phyloP scores from a whole-genome alignment of 2,329 filamentous ascomycete species.

The Ophiosphaerella herpotricha region DNA sequence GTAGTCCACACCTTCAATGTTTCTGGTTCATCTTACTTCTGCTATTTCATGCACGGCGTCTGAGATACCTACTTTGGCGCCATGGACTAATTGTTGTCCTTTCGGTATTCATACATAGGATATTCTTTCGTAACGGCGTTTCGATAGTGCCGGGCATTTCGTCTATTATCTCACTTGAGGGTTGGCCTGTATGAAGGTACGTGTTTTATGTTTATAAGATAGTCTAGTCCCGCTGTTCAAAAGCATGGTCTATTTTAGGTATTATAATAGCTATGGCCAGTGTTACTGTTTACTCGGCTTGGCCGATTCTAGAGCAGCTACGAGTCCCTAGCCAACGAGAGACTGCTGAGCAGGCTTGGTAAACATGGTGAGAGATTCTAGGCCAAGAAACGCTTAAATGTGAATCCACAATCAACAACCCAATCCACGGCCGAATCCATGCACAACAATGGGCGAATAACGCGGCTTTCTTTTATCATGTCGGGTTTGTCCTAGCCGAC shows the following conservation, averaged over 20 bases:
- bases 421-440: too few species aligned
- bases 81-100: slow-evolving; percentile 2
- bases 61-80: slow-evolving; percentile 11
- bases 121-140: slow-evolving; percentile 2
- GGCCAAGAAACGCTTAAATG: too few species aligned
- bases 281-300: too few species aligned
- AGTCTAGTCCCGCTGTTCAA: slow-evolving; percentile 5
- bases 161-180: background rate
- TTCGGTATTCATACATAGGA: slow-evolving; percentile 1
- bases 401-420: too few species aligned
- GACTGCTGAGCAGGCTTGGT: too few species aligned
- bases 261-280: background rate
- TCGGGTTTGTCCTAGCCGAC: too few species aligned
- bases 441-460: too few species aligned
- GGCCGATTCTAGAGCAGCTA: too few species aligned
- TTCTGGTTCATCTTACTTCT: background rate
- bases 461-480: too few species aligned
- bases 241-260: background rate
- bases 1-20: slow-evolving; percentile 9
- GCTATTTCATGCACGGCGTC: slow-evolving; percentile 24
- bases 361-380: too few species aligned
- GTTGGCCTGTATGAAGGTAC: slow-evolving; percentile 4
- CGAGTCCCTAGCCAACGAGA: too few species aligned
- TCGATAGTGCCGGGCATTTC: background rate
- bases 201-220: slow-evolving; percentile 6